These are phyloP conservation scores for Kodamaea fukazawae DNA, from an alignment of 805 yeast species.

Conservation along the genomic window DNA sequence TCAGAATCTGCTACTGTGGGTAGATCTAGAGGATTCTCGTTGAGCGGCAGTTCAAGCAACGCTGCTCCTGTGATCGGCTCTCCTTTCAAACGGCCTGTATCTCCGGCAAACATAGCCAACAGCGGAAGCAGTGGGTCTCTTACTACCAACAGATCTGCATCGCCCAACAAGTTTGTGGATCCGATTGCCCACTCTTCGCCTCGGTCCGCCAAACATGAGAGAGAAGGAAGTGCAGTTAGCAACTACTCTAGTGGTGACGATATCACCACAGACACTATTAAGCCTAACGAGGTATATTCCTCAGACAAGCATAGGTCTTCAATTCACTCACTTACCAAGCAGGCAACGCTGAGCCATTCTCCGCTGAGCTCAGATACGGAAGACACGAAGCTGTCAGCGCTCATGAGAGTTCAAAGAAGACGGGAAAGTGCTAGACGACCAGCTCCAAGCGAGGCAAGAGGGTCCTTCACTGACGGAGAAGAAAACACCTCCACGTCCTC, in stretches of 20 bases:
- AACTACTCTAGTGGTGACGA: conserved; percentile 35
- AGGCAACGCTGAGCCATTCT: conserved; percentile 23
- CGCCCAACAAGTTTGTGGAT: conserved; percentile 24
- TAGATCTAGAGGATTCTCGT: conserved; percentile 33
- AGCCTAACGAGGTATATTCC: conserved; percentile 4
- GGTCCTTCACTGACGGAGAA: conserved; percentile 9
- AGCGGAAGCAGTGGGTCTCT: conserved; percentile 4
- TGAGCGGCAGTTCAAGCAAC: conserved; percentile 17
- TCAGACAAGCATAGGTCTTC: conserved; percentile 21
- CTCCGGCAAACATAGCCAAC: conserved; percentile 27
- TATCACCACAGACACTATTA: conserved; percentile 13
- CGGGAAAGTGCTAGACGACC: conserved; percentile 46
- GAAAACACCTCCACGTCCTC: background rate
- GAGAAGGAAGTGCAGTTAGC: conserved; percentile 31
- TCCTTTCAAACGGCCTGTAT: conserved; percentile 47
- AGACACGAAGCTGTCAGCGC: conserved; percentile 49
- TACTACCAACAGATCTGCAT: conserved; percentile 17
- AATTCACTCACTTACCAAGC: conserved; percentile 26
- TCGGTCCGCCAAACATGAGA: conserved; percentile 24
- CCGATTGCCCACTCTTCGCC: conserved; percentile 17
- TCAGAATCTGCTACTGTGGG: conserved; percentile 41
- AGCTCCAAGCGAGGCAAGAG: conserved; percentile 1
- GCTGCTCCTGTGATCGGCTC: conserved; percentile 13
- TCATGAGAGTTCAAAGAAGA: conserved; percentile 51
- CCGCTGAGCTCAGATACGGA: conserved; percentile 69